Conservation (phyloP, 139 green algal species). For the Chlorella ohadii region DNA sequence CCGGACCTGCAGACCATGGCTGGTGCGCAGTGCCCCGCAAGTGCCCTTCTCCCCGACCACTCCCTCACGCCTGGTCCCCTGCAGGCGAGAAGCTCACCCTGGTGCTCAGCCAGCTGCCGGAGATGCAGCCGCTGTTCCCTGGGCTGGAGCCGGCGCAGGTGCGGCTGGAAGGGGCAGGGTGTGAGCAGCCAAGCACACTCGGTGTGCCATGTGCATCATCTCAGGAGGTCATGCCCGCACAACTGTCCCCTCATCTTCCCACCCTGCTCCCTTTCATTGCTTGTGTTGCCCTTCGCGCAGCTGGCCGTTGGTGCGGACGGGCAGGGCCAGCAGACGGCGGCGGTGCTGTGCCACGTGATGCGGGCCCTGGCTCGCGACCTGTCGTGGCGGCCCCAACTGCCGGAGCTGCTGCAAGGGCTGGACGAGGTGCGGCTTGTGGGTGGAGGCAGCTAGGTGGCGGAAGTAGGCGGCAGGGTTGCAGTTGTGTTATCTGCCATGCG, state of each 20-base stretch:
- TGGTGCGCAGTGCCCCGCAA: too few species aligned
- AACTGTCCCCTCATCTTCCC: too few species aligned
- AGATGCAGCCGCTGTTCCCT: neutral
- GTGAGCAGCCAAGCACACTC: neutral
- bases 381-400: neutral
- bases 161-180: neutral
- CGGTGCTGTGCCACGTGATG: neutral
- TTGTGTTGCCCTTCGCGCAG: neutral
- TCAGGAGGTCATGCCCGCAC: too few species aligned
- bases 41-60: too few species aligned
- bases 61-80: too few species aligned
- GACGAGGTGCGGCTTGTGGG: conserved; percentile 4
- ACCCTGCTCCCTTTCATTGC: too few species aligned
- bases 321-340: too few species aligned
- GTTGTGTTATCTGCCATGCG: too few species aligned
- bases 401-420: neutral
- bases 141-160: neutral
- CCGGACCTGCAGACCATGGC: too few species aligned
- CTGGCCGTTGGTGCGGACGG: neutral
- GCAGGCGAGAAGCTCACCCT: neutral
- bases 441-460: too few species aligned
- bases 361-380: neutral
- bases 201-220: too few species aligned
- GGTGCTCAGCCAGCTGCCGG: neutral
- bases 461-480: too few species aligned